A percentile compares a stretch with the other conserved stretches of the same genome.
Conservation (phyloP, 2,329 filamentous ascomycete species). For the Penicillium sp. region DNA sequence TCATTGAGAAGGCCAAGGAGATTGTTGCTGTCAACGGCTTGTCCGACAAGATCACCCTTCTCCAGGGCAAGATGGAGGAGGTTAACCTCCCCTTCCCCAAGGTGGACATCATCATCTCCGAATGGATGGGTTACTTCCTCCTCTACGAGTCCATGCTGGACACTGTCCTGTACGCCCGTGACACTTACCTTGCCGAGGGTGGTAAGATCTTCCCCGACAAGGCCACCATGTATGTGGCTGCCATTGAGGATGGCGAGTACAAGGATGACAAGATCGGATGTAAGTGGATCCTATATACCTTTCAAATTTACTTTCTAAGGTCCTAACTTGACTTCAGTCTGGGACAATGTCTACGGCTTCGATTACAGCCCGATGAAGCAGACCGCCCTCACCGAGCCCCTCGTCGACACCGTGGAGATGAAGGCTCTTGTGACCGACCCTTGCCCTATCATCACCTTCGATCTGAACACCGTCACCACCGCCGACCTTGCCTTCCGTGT, state of each 20-base stretch:
- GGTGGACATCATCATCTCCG: slow-evolving; percentile 99
- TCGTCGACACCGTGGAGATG: slow-evolving; percentile 96
- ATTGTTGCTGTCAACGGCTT: slow-evolving; percentile 92
- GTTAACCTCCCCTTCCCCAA: slow-evolving; percentile 88
- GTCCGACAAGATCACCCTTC: slow-evolving; percentile 91
- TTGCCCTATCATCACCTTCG: slow-evolving; percentile 77
- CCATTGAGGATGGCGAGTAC: slow-evolving; percentile 98
- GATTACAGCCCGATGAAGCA: slow-evolving; percentile 92
- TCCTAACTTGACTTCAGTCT: slow-evolving; percentile 65
- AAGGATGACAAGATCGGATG: slow-evolving; percentile 99
- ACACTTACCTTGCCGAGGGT: slow-evolving; percentile 81
- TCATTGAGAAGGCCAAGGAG: slow-evolving; percentile 96
- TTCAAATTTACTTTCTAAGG: slow-evolving; percentile 12
- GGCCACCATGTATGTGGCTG: slow-evolving; percentile 94
- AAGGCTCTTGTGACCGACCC: slow-evolving; percentile 97
- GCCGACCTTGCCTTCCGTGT: slow-evolving; percentile 81
- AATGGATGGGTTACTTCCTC: slow-evolving; percentile 99
- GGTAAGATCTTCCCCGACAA: slow-evolving; percentile 98
- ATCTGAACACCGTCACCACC: slow-evolving; percentile 85
- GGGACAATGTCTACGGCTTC: slow-evolving; percentile 99
- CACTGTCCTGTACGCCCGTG: slow-evolving; percentile 93
- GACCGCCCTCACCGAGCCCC: slow-evolving; percentile 88
- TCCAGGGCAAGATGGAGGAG: slow-evolving; percentile 99
- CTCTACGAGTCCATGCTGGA: slow-evolving; percentile 99
- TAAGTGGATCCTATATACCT: slow-evolving; percentile 52